A percentile compares a stretch with the other conserved stretches of the same genome.
Evolutionary conservation across 1,284 basidiomycete species (phyloP).

Genomic region (Apiotrichum siamense): DNA sequence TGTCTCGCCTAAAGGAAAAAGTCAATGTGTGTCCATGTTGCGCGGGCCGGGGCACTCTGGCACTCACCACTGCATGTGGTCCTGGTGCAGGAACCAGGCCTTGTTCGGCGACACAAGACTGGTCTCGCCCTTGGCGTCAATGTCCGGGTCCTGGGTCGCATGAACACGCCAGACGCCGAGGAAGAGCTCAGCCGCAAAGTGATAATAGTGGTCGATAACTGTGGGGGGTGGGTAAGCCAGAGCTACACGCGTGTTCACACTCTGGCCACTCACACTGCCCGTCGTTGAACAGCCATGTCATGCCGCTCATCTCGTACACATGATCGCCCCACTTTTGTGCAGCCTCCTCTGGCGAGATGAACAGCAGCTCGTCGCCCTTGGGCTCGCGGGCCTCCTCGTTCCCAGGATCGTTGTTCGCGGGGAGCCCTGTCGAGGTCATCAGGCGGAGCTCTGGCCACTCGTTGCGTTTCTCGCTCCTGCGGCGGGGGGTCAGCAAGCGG

Average conservation of each 20-base stretch:
- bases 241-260: neutral
- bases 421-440: constrained; percentile 64
- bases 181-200: constrained; percentile 70
- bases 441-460: constrained; percentile 59
- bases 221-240: neutral
- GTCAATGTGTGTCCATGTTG: neutral
- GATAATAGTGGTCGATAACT: constrained; percentile 74
- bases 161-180: constrained; percentile 67
- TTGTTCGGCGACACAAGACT: constrained; percentile 35
- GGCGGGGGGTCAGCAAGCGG: neutral
- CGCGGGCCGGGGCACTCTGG: neutral
- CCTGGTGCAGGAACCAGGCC: constrained; percentile 44
- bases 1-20: constrained; percentile 43
- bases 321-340: constrained; percentile 57
- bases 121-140: constrained; percentile 33
- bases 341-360: constrained; percentile 60
- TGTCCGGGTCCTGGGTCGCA: constrained; percentile 47
- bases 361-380: constrained; percentile 52
- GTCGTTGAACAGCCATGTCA: constrained; percentile 52
- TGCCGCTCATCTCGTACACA: constrained; percentile 63
- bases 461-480: constrained; percentile 20
- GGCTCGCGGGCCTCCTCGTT: constrained; percentile 63
- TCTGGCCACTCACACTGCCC: constrained; percentile 40
- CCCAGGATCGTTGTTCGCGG: constrained; percentile 57
- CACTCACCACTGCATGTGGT: constrained; percentile 36